A percentile compares a stretch with the other conserved stretches of the same genome.
These are phyloP conservation scores for Oemleria cerasiformis DNA, from an alignment of 306 rosid species.

Conservation along the genomic window DNA sequence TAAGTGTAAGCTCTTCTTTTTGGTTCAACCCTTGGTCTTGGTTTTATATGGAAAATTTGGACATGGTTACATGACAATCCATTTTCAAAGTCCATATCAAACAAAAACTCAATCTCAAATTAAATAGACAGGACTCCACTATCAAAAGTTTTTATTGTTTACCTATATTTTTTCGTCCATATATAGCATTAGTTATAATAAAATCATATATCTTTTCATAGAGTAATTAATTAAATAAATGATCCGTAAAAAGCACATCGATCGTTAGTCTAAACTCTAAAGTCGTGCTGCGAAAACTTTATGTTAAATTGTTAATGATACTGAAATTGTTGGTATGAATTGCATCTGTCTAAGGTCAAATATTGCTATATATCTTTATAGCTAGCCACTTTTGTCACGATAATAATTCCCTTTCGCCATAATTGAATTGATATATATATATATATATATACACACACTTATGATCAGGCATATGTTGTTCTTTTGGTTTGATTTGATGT, in stretches of 20 bases:
- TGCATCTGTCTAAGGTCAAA: neutral
- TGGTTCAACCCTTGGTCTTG: neutral
- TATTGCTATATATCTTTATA: neutral
- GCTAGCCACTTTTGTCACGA: too few species aligned
- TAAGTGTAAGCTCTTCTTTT: neutral
- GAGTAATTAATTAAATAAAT: too few species aligned
- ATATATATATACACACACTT: conserved; percentile 8
- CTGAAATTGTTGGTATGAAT: neutral
- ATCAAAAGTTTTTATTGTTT: neutral
- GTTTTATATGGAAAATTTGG: neutral
- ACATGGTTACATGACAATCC: neutral
- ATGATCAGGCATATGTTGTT: too few species aligned
- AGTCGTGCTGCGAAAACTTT: neutral
- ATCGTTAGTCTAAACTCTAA: neutral
- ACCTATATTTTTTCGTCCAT: neutral
- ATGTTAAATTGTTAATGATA: neutral
- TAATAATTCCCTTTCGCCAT: conserved; percentile 15
- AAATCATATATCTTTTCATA: too few species aligned
- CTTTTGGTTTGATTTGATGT: neutral
- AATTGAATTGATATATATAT: too few species aligned
- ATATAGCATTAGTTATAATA: too few species aligned
- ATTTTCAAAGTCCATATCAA: neutral
- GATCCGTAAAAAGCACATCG: neutral
- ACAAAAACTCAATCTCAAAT: neutral
- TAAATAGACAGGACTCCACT: neutral